Base-by-base conservation (phyloP, 2,329 filamentous ascomycete genomes). In the Pseudogymnoascus sp. region DNA sequence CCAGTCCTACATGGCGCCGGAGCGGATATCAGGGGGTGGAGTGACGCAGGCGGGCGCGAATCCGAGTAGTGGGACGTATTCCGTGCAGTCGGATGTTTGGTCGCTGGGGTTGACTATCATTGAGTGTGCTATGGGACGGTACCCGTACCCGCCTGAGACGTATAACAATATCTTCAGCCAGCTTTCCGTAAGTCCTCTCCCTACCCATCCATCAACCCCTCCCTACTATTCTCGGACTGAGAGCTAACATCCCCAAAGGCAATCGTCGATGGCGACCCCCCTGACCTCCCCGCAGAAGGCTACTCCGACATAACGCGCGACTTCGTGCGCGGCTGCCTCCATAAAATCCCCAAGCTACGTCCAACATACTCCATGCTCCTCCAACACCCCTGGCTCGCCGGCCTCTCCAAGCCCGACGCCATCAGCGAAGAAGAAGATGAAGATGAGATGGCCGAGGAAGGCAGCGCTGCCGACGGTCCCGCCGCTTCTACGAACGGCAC, bases 101-200 rank as follows among this genome's bases (percentile, higher is more conserved):
- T 96, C 91, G 75, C 77, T 99, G 69, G 94, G 94, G 14, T 76
- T 99, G 72, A 95, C 91, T 28, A 89, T 99, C 67, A 96, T 99
- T 69, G 94, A 99, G 76, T 97, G 93, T 74, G 93, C 93, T 23
- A 86, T 95, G 80, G 94, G 94, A 53, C 84, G 88, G 69, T 99
- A 99, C 75, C 94, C 94, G 1, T 99, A 99, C 71, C 93, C 94
- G 4, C 93, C 94, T 0, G 94, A 99, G 75, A 94, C 95, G 1
- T 97, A 95, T 68, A 94, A 93, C 74, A 97, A 96, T 72, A 99
- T 99, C 69, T 97, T 99, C 80, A 95, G 91, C 71, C 94, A 99
- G 74, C 80, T 99, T 35, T 95, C 89, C 71, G 94, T 97, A 82
- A 86, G 92, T 86, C 47, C 35, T 21, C 11, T 16, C 8, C 16